Base-by-base conservation (phyloP, 768 basidiomycete genomes). In the Panellus pusillus region DNA sequence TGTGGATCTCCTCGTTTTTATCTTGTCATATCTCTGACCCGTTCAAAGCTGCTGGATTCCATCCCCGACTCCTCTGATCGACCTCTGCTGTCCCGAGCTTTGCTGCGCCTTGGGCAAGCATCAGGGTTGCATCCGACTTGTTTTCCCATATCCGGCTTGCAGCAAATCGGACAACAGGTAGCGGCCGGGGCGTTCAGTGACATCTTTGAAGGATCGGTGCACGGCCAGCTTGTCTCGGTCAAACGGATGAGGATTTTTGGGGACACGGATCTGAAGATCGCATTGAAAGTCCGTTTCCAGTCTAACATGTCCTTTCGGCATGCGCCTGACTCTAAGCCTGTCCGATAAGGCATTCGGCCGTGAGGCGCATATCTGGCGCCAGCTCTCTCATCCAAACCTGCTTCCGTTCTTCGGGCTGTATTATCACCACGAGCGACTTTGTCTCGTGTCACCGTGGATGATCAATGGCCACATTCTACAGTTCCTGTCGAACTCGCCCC, bases 361-460 rank as follows among this genome's bases (percentile, higher is more conserved):
- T 24, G 66, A 67, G 40, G 61, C 64, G 12, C 47, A 60, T 15
- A 61, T 64, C 18, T 58, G 61, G 37, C 63, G 57, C 15, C 54
- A 63, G 6, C 50, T 65, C 19, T 35, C 44, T 39, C 65, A 64
- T 46, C 63, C 66, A 6, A 63, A 63, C 27, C 44, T 66, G 31
- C 52, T 67, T 17, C 55, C 63, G 0, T 67, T 64, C 49, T 50
- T 62, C 12, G 66, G 64, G 14, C 28, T 64, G 27, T 57, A 64
- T 42, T 47, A 61, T 49, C 54, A 60, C 36, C 45, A 55, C 1
- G 20, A 36, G 6, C 47, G 61, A 13, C 38, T 64, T 20, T 62
- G 59, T 24, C 65, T 72, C 17, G 27, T 72, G 3, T 58, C 60
- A 3, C 66, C 67, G 1, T 69, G 70, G 67, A 70, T 70, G 70